Base-by-base conservation (phyloP, 2,329 filamentous ascomycete species). In the Aspergillus jensenii region DNA sequence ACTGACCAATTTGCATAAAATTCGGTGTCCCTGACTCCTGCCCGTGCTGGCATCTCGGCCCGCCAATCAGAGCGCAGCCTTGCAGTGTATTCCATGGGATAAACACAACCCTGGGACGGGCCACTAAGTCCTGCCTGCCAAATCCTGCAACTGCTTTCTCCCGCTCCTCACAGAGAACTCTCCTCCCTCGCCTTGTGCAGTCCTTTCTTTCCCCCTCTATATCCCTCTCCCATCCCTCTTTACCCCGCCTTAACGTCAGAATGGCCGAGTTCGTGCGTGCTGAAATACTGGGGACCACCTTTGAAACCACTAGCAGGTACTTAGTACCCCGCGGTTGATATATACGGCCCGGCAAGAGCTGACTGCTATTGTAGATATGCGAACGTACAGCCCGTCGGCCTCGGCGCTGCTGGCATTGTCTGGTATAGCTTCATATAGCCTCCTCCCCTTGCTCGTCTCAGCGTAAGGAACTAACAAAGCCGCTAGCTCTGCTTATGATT, bases 201-300 rank as follows among this genome's bases (percentile, higher is more conserved):
- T 25, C 48, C 14, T 31, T 25, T 35, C 19, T 25, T 40, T 17
- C 7, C 33, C 50, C 41, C 15, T 37, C 37, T 23, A 21, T 35
- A 43, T 23, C 27, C 19, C 23, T 19, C 21, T 40, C 48, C 14
- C 9, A 15, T 40, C 21, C 14, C 11, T 23, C 41, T 41, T 33
- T 21, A 41, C 27, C 31, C 19, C 33, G 25, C 23, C 48, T 6
- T 35, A 31, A 31, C 46, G 31, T 17, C 85, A 87, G 71, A 76
- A 98, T 98, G 95, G 93, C 95, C 76, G 95, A 99, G 84, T 99
- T 99, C 79, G 90, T 98, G 74, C 90, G 95, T 79, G 93, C 93
- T 74, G 93, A 98, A 84, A 98, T 99, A 78, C 97, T 99, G 75
- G 95, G 95, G 74, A 99, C 95, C 62, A 98, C 93, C 68, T 99